phyloP scores from a whole-genome alignment of 192 early-diverging fungal species.

The Allomyces macrogynus region DNA sequence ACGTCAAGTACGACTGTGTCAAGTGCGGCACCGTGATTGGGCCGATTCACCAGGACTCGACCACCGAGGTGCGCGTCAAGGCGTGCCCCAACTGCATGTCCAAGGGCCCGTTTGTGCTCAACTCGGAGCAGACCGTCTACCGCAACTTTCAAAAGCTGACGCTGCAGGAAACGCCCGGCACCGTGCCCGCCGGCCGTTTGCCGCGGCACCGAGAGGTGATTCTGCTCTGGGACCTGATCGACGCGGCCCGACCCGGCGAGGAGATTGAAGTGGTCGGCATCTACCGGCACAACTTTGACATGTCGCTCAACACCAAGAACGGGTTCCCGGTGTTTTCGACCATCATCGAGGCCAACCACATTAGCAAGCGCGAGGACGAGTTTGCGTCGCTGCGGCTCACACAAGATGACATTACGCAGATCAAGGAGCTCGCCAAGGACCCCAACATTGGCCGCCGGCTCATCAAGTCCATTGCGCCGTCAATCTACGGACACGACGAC shows the following conservation, averaged over 20 bases:
- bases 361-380: conserved; percentile 69
- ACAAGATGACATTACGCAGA: conserved; percentile 69
- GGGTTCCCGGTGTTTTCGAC: conserved; percentile 95
- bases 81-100: conserved; percentile 76
- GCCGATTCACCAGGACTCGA: conserved; percentile 83
- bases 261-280: conserved; percentile 88
- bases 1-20: conserved; percentile 84
- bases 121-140: conserved; percentile 89
- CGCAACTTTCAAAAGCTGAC: conserved; percentile 94
- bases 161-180: conserved; percentile 85
- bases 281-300: conserved; percentile 89
- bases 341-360: conserved; percentile 90
- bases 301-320: conserved; percentile 62
- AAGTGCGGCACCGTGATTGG: conserved; percentile 82
- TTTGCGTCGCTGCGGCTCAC: conserved; percentile 72
- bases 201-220: conserved; percentile 88
- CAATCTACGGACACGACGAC: conserved; percentile 97
- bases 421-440: conserved; percentile 56
- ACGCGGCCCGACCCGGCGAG: conserved; percentile 86
- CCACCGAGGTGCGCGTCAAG: conserved; percentile 60
- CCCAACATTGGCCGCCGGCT: conserved; percentile 61
- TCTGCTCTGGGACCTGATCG: conserved; percentile 87
- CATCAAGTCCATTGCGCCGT: conserved; percentile 85
- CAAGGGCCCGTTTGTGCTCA: conserved; percentile 75
- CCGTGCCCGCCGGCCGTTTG: conserved; percentile 81